Percentiles rank a stretch among this genome's conserved stretches.
These are phyloP conservation scores for Fimicolochytrium jonesii DNA, from an alignment of 192 early-diverging fungal species.

Conservation along the genomic window DNA sequence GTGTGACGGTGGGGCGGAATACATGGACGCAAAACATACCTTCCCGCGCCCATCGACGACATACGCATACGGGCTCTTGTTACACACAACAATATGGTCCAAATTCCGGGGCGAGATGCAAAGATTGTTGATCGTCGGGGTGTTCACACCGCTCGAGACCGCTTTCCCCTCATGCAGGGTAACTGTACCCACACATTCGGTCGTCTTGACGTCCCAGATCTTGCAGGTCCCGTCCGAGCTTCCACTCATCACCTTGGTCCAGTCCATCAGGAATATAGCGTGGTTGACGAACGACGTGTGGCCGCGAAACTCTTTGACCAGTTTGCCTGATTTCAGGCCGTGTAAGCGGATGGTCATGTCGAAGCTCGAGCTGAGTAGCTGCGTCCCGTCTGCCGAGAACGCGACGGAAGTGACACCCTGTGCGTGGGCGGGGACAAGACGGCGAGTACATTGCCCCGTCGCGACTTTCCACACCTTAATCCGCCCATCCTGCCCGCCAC, in stretches of 20 bases:
- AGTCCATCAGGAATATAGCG: conserved; percentile 68
- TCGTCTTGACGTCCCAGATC: conserved; percentile 88
- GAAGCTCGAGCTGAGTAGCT: conserved; percentile 77
- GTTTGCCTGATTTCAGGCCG: conserved; percentile 89
- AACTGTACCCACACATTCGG: conserved; percentile 60
- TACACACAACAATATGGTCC: conserved; percentile 73
- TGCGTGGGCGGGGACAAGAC: conserved; percentile 78
- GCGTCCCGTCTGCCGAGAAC: conserved; percentile 74
- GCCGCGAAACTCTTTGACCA: conserved; percentile 86
- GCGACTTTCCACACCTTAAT: conserved; percentile 85
- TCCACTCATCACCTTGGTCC: conserved; percentile 66
- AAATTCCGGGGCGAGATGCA: conserved; percentile 58
- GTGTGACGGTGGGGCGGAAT: background rate
- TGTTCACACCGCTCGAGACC: conserved; percentile 29
- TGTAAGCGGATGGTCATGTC: conserved; percentile 82
- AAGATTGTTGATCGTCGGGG: conserved; percentile 53
- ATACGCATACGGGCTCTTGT: conserved; percentile 70
- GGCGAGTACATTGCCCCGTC: conserved; percentile 65
- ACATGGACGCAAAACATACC: conserved; percentile 1
- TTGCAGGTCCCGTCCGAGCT: conserved; percentile 86
- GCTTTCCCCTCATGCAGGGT: conserved; percentile 56
- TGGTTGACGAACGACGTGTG: conserved; percentile 87
- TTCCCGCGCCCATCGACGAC: conserved; percentile 63
- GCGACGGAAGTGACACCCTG: conserved; percentile 76
- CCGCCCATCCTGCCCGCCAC: conserved; percentile 79